Evolutionary conservation across 805 yeast genomes (phyloP), one percentile per base, ranked within the genome.

Genomic region (Schizosaccharomyces lindneri): DNA sequence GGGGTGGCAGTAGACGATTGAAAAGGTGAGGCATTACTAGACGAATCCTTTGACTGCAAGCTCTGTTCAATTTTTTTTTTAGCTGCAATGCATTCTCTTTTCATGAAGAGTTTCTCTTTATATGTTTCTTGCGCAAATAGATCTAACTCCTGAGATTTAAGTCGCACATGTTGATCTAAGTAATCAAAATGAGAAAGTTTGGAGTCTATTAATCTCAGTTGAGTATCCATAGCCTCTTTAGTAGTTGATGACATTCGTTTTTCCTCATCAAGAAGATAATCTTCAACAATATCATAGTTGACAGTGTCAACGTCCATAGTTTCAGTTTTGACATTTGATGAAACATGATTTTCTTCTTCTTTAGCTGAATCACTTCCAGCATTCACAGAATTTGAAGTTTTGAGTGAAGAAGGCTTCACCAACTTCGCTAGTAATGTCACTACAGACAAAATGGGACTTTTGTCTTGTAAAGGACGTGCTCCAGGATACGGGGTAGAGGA

Each of bases 361-460:
- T 46, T 46, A 17, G n/a, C 11, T 19, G 21, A 46, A n/a, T 46
- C 4, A 7, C 11, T 36, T 9, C 41, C 41, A 7, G n/a, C 27
- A 1, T 24, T 9, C 1, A 46, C 3, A 17, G 21, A 17, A 7
- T 46, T 9, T 19, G 21, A 46, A 15, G 4, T 15, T 19, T 46
- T 51, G 4, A 51, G n/a, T 7, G 57, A 51, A 51, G 36, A 51
- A 13, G 93, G 85, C 67, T 13, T 17, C n/a, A 29, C 95, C 61
- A 89, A 73, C 46, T 87, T 82, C 0, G 89, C 82, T 71, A 93
- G 74, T 71, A 90, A 93, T 15, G 95, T 83, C 65, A 93, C 78
- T n/a, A 95, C 90, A 46, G 94, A 84, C 74, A 93, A 78, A 3
- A 93, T 87, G 1, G 99, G 98, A 71, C 90, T 93, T 66, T 93